A percentile compares a stretch with the other conserved stretches of the same genome.
These are phyloP conservation scores for Chlamydomonas incerta DNA, from an alignment of 139 green algal genomes.

Conservation along the genomic window DNA sequence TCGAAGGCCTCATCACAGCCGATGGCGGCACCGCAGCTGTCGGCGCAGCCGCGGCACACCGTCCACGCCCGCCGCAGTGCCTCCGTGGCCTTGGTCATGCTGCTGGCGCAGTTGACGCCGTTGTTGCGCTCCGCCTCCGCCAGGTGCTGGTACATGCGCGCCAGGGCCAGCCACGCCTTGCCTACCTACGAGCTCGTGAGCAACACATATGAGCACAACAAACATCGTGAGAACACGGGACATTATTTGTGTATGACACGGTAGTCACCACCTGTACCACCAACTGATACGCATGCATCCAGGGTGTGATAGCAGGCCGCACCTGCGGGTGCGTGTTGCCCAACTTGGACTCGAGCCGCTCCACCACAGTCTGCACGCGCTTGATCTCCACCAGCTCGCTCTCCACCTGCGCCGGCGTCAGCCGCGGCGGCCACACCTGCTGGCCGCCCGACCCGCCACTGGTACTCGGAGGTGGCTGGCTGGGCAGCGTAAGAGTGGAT, in stretches of 20 bases:
- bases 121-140: conserved; percentile 20
- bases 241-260: no score
- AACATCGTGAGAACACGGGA: no score
- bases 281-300: no score
- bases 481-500: background rate
- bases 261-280: no score
- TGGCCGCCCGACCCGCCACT: background rate
- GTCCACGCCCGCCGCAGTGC: conserved; percentile 39
- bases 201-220: no score
- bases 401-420: conserved; percentile 28
- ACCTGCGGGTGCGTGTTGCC: conserved; percentile 48
- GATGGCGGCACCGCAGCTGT: background rate
- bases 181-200: conserved; percentile 24
- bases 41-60: conserved; percentile 18
- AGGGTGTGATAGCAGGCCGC: background rate
- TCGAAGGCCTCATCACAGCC: conserved; percentile 17
- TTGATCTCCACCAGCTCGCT: conserved; percentile 35
- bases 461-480: background rate
- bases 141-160: conserved; percentile 52
- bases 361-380: conserved; percentile 42
- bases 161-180: conserved; percentile 53
- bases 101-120: background rate
- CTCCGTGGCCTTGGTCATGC: conserved; percentile 18
- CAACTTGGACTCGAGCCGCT: conserved; percentile 36
- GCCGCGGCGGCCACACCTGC: conserved; percentile 4